Percentiles rank a stretch among this genome's conserved stretches.
These are phyloP conservation scores for Firmiana major DNA, from an alignment of 345 rosid species.

Conservation along the genomic window DNA sequence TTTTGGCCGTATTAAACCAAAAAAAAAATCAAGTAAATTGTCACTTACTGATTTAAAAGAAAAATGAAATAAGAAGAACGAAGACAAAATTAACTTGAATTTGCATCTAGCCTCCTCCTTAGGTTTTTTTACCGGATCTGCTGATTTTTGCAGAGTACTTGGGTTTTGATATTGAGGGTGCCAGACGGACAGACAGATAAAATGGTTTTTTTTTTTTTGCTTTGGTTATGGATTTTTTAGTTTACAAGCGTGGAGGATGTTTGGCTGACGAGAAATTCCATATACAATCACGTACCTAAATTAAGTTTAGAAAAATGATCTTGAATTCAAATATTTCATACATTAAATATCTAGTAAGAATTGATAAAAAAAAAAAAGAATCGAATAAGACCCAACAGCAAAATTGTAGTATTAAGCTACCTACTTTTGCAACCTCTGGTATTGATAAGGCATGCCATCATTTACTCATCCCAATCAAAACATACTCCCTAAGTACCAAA, in stretches of 20 bases:
- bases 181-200: background rate
- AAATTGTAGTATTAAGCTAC: background rate
- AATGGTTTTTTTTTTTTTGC: background rate
- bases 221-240: background rate
- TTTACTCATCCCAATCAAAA: background rate
- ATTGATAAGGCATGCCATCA: background rate
- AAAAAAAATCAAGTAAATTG: background rate
- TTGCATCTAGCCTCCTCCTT: background rate
- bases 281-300: too few species aligned
- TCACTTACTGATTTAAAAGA: background rate
- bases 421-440: background rate
- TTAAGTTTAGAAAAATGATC: background rate
- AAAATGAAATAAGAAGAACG: background rate
- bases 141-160: background rate
- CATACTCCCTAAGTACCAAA: background rate
- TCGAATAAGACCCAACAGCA: background rate
- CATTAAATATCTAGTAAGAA: background rate
- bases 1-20: background rate
- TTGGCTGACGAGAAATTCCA: too few species aligned
- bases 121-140: background rate
- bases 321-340: background rate
- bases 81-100: background rate
- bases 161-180: background rate
- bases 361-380: background rate
- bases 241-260: background rate